Base-by-base conservation (phyloP, 2,329 filamentous ascomycete genomes). In the Penicillium italicum region DNA sequence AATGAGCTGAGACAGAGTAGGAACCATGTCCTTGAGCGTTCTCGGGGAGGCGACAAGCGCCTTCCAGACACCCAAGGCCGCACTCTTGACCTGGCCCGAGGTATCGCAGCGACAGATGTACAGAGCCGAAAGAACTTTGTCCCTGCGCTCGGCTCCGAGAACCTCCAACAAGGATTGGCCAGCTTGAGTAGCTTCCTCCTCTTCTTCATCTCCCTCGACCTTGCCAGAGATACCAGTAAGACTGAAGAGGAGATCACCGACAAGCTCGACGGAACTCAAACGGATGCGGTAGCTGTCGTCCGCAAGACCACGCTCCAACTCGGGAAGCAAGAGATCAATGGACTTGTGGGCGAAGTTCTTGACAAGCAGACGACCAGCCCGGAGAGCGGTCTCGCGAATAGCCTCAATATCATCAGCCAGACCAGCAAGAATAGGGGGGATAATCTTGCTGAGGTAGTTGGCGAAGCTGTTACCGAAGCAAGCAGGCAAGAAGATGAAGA, bases 391-490 rank as follows among this genome's bases (percentile, higher is more conserved):
- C 67, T 99, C 94, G 55, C 94, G 88, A 67, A 99, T 99, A 1
- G 92, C 92, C 72, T 99, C 94, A 50, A 97, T 81, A 67, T 99
- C 94, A 72, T 99, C 94, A 33, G 94, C 95, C 72, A 99, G 82
- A 66, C 95, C 95, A 62, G 91, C 86, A 61, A 99, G 81, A 67
- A 99, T 97, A 20, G 94, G 89, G 18, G 94, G 95, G 66, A 99
- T 96, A 67, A 99, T 96, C 71, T 87, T 91, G 76, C 87, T 90
- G 58, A 99, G 87, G 70, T 99, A 99, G 70, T 91, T 91, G 65
- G 94, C 89, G 69, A 99, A 99, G 74, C 92, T 96, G 81, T 99
- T 99, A 68, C 94, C 94, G 68, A 99, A 99, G 77, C 94, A 99
- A 50, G 96, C 94, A 12, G 94, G 94, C 77, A 99, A 85, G 83